These are phyloP conservation scores for Bocquillonia castaneifolia DNA, from an alignment of 441 rosid genomes.

Conservation along the genomic window DNA sequence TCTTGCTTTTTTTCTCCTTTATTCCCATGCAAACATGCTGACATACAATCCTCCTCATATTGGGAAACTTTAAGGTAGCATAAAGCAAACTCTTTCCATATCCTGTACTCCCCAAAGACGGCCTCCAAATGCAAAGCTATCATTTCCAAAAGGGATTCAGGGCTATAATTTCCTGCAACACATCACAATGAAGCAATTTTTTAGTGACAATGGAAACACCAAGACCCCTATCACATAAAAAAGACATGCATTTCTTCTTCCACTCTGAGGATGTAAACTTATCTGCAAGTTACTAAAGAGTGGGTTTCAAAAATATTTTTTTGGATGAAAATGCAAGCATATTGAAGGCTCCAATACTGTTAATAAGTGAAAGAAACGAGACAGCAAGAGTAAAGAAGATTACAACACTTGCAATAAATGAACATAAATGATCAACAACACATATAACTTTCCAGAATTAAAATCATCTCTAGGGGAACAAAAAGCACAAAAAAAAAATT, in stretches of 20 bases:
- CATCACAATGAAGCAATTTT: not conserved
- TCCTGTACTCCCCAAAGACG: slow-evolving; percentile 34
- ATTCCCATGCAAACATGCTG: slow-evolving; percentile 36
- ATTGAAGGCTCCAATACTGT: not conserved
- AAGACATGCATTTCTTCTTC: not conserved
- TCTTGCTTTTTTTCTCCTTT: slow-evolving; percentile 32
- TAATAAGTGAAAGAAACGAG: not conserved
- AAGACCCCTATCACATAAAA: not conserved
- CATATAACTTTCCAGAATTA: too few relatives aligned
- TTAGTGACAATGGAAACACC: not conserved
- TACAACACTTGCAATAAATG: too few relatives aligned
- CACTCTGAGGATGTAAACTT: not conserved
- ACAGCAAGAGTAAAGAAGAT: too few relatives aligned
- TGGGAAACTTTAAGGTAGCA: slow-evolving; percentile 51
- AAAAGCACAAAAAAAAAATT: too few relatives aligned
- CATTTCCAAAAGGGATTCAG: slow-evolving; percentile 59
- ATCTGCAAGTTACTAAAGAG: too few relatives aligned
- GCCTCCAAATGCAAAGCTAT: slow-evolving; percentile 83
- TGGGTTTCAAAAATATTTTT: not conserved
- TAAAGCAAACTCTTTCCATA: slow-evolving; percentile 70
- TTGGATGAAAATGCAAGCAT: not conserved
- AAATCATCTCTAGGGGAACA: too few relatives aligned
- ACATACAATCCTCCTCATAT: slow-evolving; percentile 58
- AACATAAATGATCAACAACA: too few relatives aligned
- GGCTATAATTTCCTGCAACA: slow-evolving; percentile 52